Percentiles rank a stretch among this genome's conserved stretches.
These are phyloP conservation scores for Suhomyces xylopsoci DNA, from an alignment of 805 yeast species.

Conservation along the genomic window DNA sequence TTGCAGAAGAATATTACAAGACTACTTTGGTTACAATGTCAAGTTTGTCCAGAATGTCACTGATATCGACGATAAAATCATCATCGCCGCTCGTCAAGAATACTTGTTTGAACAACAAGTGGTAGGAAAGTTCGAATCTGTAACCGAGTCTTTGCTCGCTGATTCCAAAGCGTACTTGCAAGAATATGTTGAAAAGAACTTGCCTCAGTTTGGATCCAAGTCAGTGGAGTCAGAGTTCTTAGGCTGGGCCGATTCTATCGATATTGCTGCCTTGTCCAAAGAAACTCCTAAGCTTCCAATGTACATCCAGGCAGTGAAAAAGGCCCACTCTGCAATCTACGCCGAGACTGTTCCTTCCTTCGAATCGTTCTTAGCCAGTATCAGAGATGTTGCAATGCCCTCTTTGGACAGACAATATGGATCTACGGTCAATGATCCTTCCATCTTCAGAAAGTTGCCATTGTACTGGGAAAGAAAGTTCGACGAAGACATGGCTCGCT, in stretches of 20 bases:
- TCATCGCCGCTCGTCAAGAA: slow-evolving; percentile 88
- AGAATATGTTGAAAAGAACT: slow-evolving; percentile 50
- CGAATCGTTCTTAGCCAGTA: slow-evolving; percentile 42
- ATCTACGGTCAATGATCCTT: slow-evolving; percentile 75
- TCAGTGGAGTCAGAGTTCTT: slow-evolving; percentile 36
- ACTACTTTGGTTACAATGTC: slow-evolving; percentile 88
- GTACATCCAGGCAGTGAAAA: slow-evolving; percentile 63
- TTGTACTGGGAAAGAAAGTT: slow-evolving; percentile 86
- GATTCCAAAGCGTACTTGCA: slow-evolving; percentile 45
- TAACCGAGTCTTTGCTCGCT: slow-evolving; percentile 34
- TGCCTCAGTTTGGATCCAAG: slow-evolving; percentile 40
- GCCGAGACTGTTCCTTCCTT: slow-evolving; percentile 20
- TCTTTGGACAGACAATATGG: slow-evolving; percentile 71
- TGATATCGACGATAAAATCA: slow-evolving; percentile 97
- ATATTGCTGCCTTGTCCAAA: slow-evolving; percentile 48
- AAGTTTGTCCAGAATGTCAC: slow-evolving; percentile 94
- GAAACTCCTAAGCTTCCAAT: slow-evolving; percentile 82
- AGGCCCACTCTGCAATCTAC: slow-evolving; percentile 49
- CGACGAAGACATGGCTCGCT: slow-evolving; percentile 77
- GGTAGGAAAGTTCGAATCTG: slow-evolving; percentile 20
- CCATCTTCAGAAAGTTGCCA: slow-evolving; percentile 76
- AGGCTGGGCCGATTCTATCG: slow-evolving; percentile 50
- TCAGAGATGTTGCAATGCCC: slow-evolving; percentile 78
- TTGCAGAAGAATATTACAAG: slow-evolving; percentile 81
- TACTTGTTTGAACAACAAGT: slow-evolving; percentile 67